Percentiles rank a stretch among this genome's conserved stretches.
These are phyloP conservation scores for Ottelia alismoides DNA, from an alignment of 106 monocot species.

Conservation along the genomic window DNA sequence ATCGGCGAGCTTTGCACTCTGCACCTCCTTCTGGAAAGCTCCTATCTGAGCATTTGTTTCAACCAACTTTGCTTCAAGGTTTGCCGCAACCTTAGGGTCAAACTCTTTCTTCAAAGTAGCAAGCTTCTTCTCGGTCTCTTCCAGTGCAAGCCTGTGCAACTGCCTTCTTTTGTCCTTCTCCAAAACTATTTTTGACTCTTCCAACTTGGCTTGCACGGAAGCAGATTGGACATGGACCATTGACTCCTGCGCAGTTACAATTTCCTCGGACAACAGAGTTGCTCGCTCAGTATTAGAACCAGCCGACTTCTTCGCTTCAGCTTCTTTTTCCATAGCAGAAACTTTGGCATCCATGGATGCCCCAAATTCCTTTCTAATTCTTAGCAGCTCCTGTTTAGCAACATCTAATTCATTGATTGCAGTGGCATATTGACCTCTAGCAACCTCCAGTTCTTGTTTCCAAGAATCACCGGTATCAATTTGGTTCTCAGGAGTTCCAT, in stretches of 20 bases:
- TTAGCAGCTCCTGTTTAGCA: constrained; percentile 9
- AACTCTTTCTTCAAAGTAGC: constrained; percentile 42
- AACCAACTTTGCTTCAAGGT: constrained; percentile 33
- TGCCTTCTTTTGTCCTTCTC: constrained; percentile 35
- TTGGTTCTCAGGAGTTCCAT: neutral
- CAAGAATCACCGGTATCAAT: constrained; percentile 3
- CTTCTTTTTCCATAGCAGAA: constrained; percentile 39
- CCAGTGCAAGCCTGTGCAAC: constrained; percentile 26
- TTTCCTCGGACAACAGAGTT: constrained; percentile 34
- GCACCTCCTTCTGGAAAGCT: constrained; percentile 35
- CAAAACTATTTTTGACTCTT: constrained; percentile 34
- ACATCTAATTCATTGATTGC: constrained; percentile 2
- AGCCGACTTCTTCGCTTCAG: constrained; percentile 25
- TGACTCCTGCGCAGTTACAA: constrained; percentile 38
- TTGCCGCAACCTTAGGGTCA: constrained; percentile 24
- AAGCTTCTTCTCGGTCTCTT: constrained; percentile 35
- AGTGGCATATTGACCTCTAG: constrained; percentile 18
- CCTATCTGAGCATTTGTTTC: constrained; percentile 31
- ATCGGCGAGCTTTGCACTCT: constrained; percentile 27
- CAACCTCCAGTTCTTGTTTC: constrained; percentile 31
- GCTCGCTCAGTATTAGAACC: constrained; percentile 37
- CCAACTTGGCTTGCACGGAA: constrained; percentile 36
- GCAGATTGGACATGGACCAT: constrained; percentile 52
- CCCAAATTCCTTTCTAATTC: constrained; percentile 40
- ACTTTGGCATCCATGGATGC: constrained; percentile 36